Evolutionary conservation across 805 yeast genomes (phyloP).

Genomic region (Dipodascopsis uninucleata): DNA sequence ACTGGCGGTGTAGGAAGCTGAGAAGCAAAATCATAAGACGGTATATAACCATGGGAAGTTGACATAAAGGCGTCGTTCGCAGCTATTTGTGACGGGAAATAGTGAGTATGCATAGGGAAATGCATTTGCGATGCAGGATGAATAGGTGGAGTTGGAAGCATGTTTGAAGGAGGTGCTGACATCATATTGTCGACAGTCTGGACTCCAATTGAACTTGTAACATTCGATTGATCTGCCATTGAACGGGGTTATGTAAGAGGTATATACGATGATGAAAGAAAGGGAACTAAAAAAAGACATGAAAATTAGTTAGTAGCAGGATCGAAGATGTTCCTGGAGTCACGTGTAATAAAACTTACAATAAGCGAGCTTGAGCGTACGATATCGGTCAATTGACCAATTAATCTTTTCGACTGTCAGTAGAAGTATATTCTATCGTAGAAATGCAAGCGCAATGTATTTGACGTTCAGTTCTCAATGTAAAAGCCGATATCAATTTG

Average conservation of each 20-base stretch:
- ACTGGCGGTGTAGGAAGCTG: constrained; percentile 15
- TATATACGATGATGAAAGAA: too few species aligned
- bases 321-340: too few species aligned
- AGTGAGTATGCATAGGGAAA: constrained; percentile 12
- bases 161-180: constrained; percentile 1
- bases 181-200: constrained; percentile 3
- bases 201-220: constrained; percentile 1
- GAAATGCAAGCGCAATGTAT: too few species aligned
- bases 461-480: too few species aligned
- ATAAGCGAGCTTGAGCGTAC: too few species aligned
- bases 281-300: too few species aligned
- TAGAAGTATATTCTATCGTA: too few species aligned
- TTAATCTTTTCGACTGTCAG: too few species aligned
- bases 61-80: constrained; percentile 1
- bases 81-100: constrained; percentile 6
- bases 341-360: too few species aligned
- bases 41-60: constrained; percentile 8
- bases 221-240: constrained; percentile 13
- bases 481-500: too few species aligned
- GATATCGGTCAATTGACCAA: too few species aligned
- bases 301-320: too few species aligned
- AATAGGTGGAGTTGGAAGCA: constrained; percentile 14
- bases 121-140: constrained; percentile 11
- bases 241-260: background rate
- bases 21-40: constrained; percentile 14